A percentile compares a stretch with the other conserved stretches of the same genome.
phyloP scores from a whole-genome alignment of 2,329 filamentous ascomycete genomes.

The Pyrenochaeta sp. region DNA sequence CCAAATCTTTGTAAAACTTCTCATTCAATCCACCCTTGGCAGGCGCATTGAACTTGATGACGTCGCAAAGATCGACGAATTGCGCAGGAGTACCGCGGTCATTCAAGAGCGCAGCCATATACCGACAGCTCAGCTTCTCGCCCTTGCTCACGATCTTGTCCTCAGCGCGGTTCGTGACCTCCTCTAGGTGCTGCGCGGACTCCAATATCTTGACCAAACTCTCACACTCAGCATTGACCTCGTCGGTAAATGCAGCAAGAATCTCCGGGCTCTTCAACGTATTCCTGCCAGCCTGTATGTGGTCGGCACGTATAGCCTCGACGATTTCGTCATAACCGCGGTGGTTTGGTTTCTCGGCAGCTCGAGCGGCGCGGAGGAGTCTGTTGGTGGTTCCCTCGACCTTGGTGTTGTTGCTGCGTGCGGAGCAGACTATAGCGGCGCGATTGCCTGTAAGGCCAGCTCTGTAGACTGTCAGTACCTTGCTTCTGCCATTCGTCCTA shows the following conservation, averaged over 20 bases:
- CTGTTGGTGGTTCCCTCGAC: conserved; percentile 91
- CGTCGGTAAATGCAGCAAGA: conserved; percentile 65
- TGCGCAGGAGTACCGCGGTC: conserved; percentile 84
- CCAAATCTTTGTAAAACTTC: conserved; percentile 57
- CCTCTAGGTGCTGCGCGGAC: conserved; percentile 66
- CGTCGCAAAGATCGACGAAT: conserved; percentile 88
- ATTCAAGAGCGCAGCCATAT: conserved; percentile 84
- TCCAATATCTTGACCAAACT: conserved; percentile 78
- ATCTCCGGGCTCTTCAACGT: conserved; percentile 51
- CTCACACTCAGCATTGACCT: conserved; percentile 81
- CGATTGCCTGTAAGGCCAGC: conserved; percentile 69
- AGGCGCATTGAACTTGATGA: conserved; percentile 69
- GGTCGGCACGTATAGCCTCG: conserved; percentile 81
- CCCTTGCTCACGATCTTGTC: conserved; percentile 90
- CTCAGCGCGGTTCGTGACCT: conserved; percentile 61
- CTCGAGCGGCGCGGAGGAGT: conserved; percentile 58
- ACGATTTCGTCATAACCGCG: conserved; percentile 76
- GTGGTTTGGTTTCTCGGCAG: conserved; percentile 53
- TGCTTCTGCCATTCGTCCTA: not conserved
- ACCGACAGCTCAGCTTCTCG: conserved; percentile 93
- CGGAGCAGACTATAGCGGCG: conserved; percentile 94
- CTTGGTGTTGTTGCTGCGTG: conserved; percentile 93
- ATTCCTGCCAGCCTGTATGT: conserved; percentile 74
- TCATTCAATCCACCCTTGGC: conserved; percentile 52
- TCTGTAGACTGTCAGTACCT: conserved; percentile 57